A percentile compares a stretch with the other conserved stretches of the same genome.
phyloP scores from a whole-genome alignment of 129 eudicot species.

The Flaveria ramosissima region DNA sequence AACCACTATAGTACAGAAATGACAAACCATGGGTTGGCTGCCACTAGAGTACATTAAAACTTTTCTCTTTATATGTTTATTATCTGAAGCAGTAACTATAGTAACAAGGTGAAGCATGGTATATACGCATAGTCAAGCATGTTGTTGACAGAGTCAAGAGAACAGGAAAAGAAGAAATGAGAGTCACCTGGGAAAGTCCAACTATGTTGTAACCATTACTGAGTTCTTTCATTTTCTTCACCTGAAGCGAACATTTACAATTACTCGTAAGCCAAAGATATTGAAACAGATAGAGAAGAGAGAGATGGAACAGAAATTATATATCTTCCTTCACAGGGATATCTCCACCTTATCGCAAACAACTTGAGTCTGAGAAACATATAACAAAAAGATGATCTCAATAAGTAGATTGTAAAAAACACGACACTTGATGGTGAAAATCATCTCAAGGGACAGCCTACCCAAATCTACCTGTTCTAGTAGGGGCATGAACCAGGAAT shows the following conservation, averaged over 20 bases:
- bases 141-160: background rate
- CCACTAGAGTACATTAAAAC: background rate
- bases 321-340: background rate
- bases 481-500: constrained; percentile 92
- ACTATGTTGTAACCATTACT: constrained; percentile 80
- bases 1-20: background rate
- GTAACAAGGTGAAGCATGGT: constrained; percentile 9
- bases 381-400: constrained; percentile 10
- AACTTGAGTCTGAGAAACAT: constrained; percentile 62
- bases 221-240: constrained; percentile 80
- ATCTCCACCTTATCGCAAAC: constrained; percentile 73
- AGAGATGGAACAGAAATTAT: background rate
- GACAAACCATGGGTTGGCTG: background rate
- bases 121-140: constrained; percentile 5
- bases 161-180: background rate
- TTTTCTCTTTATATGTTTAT: background rate
- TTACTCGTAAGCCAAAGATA: constrained; percentile 22
- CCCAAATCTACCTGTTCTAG: constrained; percentile 60
- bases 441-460: background rate
- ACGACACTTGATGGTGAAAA: background rate
- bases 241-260: constrained; percentile 44
- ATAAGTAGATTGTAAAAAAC: background rate
- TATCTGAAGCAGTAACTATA: background rate
- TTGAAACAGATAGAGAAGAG: background rate
- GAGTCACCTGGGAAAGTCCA: constrained; percentile 88